phyloP scores from a whole-genome alignment of 2,329 filamentous ascomycete genomes.

The Graphilbum sp. region DNA sequence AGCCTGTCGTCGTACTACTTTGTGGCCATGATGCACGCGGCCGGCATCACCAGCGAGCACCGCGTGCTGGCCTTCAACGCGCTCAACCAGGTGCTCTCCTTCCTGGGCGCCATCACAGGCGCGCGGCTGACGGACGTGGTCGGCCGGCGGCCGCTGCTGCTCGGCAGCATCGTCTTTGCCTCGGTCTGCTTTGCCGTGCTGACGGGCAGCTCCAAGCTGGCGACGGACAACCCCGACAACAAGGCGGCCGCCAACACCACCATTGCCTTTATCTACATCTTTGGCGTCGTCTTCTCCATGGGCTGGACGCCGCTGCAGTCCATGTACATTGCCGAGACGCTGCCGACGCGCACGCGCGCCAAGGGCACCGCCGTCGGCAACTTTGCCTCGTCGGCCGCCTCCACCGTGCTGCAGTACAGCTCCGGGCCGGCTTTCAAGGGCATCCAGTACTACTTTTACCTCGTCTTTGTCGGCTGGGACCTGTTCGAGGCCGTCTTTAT shows the following conservation, averaged over 20 bases:
- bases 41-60: slow-evolving; percentile 31
- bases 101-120: slow-evolving; percentile 32
- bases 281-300: slow-evolving; percentile 14
- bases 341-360: slow-evolving; percentile 20
- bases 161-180: slow-evolving; percentile 28
- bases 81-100: slow-evolving; percentile 36
- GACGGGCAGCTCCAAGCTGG: slow-evolving; percentile 28
- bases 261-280: slow-evolving; percentile 16
- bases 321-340: slow-evolving; percentile 28
- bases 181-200: slow-evolving; percentile 31
- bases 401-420: slow-evolving; percentile 22
- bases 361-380: slow-evolving; percentile 16
- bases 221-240: slow-evolving; percentile 12
- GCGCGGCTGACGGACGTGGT: slow-evolving; percentile 38
- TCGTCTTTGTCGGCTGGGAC: slow-evolving; percentile 22
- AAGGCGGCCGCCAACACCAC: slow-evolving; percentile 11
- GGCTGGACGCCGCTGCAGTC: slow-evolving; percentile 20
- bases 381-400: slow-evolving; percentile 9
- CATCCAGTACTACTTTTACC: slow-evolving; percentile 17
- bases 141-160: slow-evolving; percentile 38
- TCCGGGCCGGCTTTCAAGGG: slow-evolving; percentile 20
- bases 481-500: slow-evolving; percentile 9
- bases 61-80: slow-evolving; percentile 32
- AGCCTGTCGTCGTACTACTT: slow-evolving; percentile 37
- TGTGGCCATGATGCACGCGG: slow-evolving; percentile 29